Conservation (phyloP, 176 grass and related monocot species). For the Olyra latifolia region DNA sequence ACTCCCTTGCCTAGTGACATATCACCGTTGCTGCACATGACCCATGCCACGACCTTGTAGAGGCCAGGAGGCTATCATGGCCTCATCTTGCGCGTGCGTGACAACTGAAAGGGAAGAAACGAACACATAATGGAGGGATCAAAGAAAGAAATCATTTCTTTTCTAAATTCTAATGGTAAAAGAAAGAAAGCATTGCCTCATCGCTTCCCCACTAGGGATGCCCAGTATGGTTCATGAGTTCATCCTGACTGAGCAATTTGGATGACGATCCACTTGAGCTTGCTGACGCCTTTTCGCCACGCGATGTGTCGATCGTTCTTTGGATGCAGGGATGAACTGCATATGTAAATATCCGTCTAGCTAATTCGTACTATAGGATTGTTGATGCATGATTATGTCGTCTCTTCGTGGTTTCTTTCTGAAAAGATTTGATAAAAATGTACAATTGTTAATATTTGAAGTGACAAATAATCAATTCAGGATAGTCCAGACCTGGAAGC, state of each 20-base stretch:
- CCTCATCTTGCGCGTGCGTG: neutral
- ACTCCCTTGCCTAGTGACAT: neutral
- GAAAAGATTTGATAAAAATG: no score
- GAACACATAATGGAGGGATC: neutral
- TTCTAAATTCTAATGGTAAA: no score
- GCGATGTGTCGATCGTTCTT: neutral
- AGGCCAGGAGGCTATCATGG: neutral
- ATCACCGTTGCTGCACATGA: neutral
- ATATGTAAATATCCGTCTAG: neutral
- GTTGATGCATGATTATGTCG: no score
- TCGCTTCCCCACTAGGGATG: neutral
- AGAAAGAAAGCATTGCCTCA: neutral
- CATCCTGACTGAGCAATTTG: neutral
- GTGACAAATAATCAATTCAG: neutral
- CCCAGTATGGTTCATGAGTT: neutral
- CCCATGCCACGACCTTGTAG: constrained; percentile 5
- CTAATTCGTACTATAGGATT: no score
- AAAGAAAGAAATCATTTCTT: neutral
- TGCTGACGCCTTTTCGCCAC: neutral
- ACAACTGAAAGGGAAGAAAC: neutral
- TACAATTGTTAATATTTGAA: no score
- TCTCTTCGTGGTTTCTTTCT: no score
- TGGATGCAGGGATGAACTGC: neutral
- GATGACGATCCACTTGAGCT: neutral
- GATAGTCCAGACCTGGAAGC: neutral